These are phyloP conservation scores for Didymella arachidicola DNA, from an alignment of 2,329 filamentous ascomycete species.

Conservation along the genomic window DNA sequence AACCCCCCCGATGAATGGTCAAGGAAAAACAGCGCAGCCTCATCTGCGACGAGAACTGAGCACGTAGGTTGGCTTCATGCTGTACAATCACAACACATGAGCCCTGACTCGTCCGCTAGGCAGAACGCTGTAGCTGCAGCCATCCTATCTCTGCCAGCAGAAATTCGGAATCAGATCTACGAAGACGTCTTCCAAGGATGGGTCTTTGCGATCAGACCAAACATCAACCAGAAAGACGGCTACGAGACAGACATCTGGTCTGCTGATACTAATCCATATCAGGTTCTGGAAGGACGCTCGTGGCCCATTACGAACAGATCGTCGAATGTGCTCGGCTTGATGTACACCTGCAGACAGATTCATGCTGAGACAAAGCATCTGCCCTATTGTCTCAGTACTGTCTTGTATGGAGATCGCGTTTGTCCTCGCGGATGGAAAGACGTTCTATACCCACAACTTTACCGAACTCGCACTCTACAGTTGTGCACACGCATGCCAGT, in stretches of 20 bases:
- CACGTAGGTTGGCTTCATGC: neutral
- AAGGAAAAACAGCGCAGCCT: neutral
- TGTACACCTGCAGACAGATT: slow-evolving; percentile 10
- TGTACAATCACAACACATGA: neutral
- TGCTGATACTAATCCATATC: neutral
- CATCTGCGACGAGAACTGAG: neutral
- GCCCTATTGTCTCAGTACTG: neutral
- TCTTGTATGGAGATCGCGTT: slow-evolving; percentile 3
- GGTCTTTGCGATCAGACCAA: slow-evolving; percentile 3
- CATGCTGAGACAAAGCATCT: slow-evolving; percentile 11
- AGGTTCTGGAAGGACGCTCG: neutral
- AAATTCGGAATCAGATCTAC: slow-evolving; percentile 8
- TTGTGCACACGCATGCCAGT: slow-evolving; percentile 9
- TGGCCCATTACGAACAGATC: neutral
- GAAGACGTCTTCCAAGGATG: slow-evolving; percentile 7
- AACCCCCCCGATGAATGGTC: neutral
- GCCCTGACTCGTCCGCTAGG: neutral
- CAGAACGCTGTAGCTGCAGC: neutral
- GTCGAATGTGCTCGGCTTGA: slow-evolving; percentile 1
- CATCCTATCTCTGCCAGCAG: slow-evolving; percentile 8
- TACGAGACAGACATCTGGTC: slow-evolving; percentile 8
- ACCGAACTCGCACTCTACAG: neutral
- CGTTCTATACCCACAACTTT: neutral
- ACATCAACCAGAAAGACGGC: neutral
- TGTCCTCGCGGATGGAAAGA: slow-evolving; percentile 1